Evolutionary conservation across 495 filamentous ascomycete species (phyloP), one percentile per base, ranked within the genome.

Genomic region (Daldinia vernicosa): DNA sequence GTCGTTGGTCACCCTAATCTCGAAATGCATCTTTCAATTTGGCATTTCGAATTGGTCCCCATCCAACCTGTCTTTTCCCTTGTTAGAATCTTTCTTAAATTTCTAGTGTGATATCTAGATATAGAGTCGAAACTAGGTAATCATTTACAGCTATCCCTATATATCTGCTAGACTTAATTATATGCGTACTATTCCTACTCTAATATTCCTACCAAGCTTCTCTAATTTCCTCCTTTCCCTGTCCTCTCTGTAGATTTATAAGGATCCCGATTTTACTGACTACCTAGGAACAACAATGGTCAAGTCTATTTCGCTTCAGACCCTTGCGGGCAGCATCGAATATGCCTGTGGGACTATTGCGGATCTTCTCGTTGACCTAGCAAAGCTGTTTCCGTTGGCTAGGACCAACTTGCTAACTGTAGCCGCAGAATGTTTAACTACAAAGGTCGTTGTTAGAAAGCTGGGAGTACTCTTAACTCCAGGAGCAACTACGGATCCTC

Each of bases 341-440:
- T 32, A 65, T 62, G 65, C 70, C 22, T 72, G 56, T 30, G 61
- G 60, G 26, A 65, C 64, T 12, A 50, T 69, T 15, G 65, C 61
- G 14, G 57, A 40, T 15, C 40, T 53, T 32, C 60, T 69, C 28
- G 22, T 65, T 19, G 35, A 62, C 37, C 11, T 69, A 15, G 56
- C 65, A 14, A 72, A 66, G 57, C 60, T 51, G 8, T 28, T 57
- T 27, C 26, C 33, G 11, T 53, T 52, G 39, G 40, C 60, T 4
- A 61, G 56, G 33, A 54, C 64, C n/a, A 67, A 60, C 50, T 28
- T 67, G 37, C 50, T 68, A 6, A 57, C 70, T 14, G 35, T 69
- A 17, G 60, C 57, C 17, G 70, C 70, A 2, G 70, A 72, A 47
- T 72, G 70, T 8, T 58, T 58, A 54, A 66, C 65, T 9, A 32